Evolutionary conservation across 163 green algal genomes (phyloP).

Genomic region (Scenedesmus sp.): DNA sequence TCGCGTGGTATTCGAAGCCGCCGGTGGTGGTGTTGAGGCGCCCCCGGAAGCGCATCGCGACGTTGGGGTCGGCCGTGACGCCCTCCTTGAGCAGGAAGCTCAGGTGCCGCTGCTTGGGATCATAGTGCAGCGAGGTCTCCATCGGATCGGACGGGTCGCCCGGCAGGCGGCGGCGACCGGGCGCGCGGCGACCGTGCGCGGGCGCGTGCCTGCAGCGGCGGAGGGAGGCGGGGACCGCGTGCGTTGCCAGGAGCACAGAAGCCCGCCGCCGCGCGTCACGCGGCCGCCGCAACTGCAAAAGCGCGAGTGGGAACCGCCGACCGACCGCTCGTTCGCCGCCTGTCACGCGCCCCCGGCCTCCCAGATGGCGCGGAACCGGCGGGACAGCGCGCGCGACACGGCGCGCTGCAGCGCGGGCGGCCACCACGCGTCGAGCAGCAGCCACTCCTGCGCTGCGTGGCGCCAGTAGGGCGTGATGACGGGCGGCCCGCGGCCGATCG

Average conservation of each 20-base stretch:
- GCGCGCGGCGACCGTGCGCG: no score
- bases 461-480: slow-evolving; percentile 14
- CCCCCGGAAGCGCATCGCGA: slow-evolving; percentile 46
- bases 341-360: no score
- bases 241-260: no score
- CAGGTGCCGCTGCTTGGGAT: slow-evolving; percentile 48
- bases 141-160: no score
- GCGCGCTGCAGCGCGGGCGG: slow-evolving; percentile 4
- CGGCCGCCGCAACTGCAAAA: no score
- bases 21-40: slow-evolving; percentile 44
- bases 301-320: no score
- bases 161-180: no score
- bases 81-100: slow-evolving; percentile 48
- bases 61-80: slow-evolving; percentile 43
- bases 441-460: neutral
- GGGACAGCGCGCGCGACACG: neutral
- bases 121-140: slow-evolving; percentile 51
- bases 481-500: neutral
- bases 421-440: slow-evolving; percentile 17
- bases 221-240: no score
- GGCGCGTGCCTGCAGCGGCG: no score
- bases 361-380: no score
- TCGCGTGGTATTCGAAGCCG: slow-evolving; percentile 29
- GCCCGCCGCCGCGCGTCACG: no score
- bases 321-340: no score